Percentiles rank a stretch among this genome's conserved stretches.
Conservation (phyloP, 805 yeast genomes). For the Cyberlindnera bimundalis region DNA sequence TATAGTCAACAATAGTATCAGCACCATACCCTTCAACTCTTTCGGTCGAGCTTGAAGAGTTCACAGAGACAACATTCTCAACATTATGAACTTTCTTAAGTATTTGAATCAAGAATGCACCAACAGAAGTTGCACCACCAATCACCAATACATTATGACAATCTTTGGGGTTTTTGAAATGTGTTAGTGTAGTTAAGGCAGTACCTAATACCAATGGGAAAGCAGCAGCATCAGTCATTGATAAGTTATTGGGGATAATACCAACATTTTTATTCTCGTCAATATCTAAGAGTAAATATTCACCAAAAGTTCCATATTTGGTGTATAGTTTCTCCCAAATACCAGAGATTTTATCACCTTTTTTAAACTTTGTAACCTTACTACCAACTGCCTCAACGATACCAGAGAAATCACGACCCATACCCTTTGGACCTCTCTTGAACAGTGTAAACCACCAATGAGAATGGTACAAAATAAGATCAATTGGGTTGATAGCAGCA, state of each 20-base stretch:
- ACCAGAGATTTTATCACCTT: constrained; percentile 57
- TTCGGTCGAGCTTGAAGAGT: constrained; percentile 46
- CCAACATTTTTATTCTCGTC: constrained; percentile 31
- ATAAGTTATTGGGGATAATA: constrained; percentile 39
- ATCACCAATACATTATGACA: constrained; percentile 53
- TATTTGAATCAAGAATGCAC: constrained; percentile 51
- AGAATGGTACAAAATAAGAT: constrained; percentile 40
- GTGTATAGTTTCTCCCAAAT: constrained; percentile 29
- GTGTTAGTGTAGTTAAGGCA: constrained; percentile 42
- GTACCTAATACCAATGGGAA: constrained; percentile 64
- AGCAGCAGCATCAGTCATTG: constrained; percentile 53
- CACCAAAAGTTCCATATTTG: constrained; percentile 41
- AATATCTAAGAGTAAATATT: constrained; percentile 43
- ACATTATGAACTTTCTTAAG: constrained; percentile 47
- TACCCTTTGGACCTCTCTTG: constrained; percentile 29
- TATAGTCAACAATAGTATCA: constrained; percentile 52
- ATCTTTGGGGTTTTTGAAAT: constrained; percentile 35
- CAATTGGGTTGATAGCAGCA: constrained; percentile 56
- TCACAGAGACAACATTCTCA: constrained; percentile 50
- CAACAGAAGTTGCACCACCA: constrained; percentile 76
- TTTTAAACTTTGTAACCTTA: constrained; percentile 33
- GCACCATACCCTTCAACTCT: constrained; percentile 51
- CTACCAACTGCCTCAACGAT: constrained; percentile 48
- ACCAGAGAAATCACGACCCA: constrained; percentile 55
- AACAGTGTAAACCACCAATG: constrained; percentile 28